Evolutionary conservation across 352 stramenopile species (phyloP), one percentile per base, ranked within the genome.

Genomic region (Globisporangium canariense): DNA sequence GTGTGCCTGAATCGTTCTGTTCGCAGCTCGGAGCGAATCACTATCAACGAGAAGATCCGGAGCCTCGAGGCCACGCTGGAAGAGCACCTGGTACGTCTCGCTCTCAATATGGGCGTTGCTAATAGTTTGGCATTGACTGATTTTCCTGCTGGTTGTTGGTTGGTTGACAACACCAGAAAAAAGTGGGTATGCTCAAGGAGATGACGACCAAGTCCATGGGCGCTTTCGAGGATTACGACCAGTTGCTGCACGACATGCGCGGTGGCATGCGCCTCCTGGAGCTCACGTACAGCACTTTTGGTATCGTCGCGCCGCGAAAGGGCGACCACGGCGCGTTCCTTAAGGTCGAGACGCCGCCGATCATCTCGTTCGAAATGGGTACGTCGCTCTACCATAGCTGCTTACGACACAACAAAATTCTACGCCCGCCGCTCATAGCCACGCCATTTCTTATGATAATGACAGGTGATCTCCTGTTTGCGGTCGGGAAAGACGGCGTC

Each of bases 121-220:
- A 9, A 20, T 49, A 2, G 43, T 5, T 20, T 22, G 18, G n/a
- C 43, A 49, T 22, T 49, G 16, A 22, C 28, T 34, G 18, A 41
- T 61, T 30, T 16, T 30, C 32, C 34, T 10, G 7, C 52, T 28
- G 22, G 5, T 40, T 49, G 25, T 20, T 28, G 5, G 7, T 61
- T 28, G 22, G 5, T 30, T 49, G 25, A 9, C 18, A 22, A 49
- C 25, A 25, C 11, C 56, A 90, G 83, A 71, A 71, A 22, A 91
- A 93, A 55, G 67, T 93, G n/a, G 83, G 83, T 0, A 77, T 83
- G 70, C 38, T 92, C 9, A 93, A 91, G 71, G 68, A 90, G 43
- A 50, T 90, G 45, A 76, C 74, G 14, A 81, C 78, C 32, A 71
- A 73, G 64, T 78, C 70, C 36, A 66, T 76, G 38, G 56, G 60